phyloP scores from a whole-genome alignment of 164 flowering plant genomes.

The Nymphaea thermarum region DNA sequence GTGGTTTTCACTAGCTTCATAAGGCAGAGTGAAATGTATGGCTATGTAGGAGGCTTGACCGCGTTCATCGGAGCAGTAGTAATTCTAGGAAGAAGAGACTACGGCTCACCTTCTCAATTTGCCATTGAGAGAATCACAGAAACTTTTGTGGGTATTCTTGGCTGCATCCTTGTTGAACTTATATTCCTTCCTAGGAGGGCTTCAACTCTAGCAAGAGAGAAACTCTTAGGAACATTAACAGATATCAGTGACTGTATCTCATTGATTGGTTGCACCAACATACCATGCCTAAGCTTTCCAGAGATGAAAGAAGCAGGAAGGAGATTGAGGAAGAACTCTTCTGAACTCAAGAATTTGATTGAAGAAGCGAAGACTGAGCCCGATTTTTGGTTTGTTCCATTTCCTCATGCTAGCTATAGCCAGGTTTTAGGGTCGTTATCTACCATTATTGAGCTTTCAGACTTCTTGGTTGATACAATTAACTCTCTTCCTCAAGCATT shows the following conservation, averaged over 20 bases:
- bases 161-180: constrained; percentile 56
- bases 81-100: constrained; percentile 54
- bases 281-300: not conserved
- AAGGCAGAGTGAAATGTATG: constrained; percentile 57
- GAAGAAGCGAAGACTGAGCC: constrained; percentile 76
- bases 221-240: constrained; percentile 25
- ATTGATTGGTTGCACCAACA: constrained; percentile 8
- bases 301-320: constrained; percentile 20
- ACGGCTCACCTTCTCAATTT: constrained; percentile 62
- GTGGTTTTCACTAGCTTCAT: constrained; percentile 60
- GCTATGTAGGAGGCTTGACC: constrained; percentile 68
- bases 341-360: constrained; percentile 34
- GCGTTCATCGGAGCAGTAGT: constrained; percentile 70
- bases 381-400: constrained; percentile 77
- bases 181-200: constrained; percentile 68
- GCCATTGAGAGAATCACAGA: constrained; percentile 74
- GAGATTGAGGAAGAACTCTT: constrained; percentile 22
- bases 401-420: constrained; percentile 35
- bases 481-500: constrained; percentile 25
- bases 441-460: constrained; percentile 46
- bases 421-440: constrained; percentile 38
- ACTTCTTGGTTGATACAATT: constrained; percentile 26
- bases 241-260: constrained; percentile 21
- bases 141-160: constrained; percentile 56
- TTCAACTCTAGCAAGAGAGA: constrained; percentile 43